Percentiles rank a stretch among this genome's conserved stretches.
Conservation (phyloP, 2,329 filamentous ascomycete species). For the Aspergillus sp. region DNA sequence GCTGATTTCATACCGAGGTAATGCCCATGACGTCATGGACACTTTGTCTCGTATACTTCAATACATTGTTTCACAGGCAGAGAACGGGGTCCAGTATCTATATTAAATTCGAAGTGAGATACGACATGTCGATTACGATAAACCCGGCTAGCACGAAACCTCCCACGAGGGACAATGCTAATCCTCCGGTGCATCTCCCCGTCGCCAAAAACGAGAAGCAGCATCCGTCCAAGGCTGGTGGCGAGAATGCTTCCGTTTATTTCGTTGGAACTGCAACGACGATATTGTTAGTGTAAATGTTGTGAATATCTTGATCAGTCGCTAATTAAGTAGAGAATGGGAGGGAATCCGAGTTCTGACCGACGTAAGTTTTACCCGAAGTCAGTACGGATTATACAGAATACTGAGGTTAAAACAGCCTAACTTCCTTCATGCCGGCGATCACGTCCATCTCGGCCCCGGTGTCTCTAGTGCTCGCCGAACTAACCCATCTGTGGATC, state of each 20-base stretch:
- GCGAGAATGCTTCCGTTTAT: conserved; percentile 31
- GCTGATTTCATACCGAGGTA: too few species aligned
- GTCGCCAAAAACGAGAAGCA: conserved; percentile 40
- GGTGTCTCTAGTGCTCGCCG: conserved; percentile 50
- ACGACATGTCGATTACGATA: not conserved
- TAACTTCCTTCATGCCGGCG: conserved; percentile 60
- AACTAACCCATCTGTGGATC: conserved; percentile 55
- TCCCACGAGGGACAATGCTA: not conserved
- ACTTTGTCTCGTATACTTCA: too few species aligned
- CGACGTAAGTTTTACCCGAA: conserved; percentile 19
- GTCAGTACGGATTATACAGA: not conserved
- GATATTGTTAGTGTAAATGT: conserved; percentile 20
- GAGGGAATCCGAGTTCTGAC: conserved; percentile 35
- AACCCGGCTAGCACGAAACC: not conserved
- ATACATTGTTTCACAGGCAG: too few species aligned
- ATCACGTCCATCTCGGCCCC: conserved; percentile 61
- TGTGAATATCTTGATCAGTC: not conserved
- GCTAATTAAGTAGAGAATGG: conserved; percentile 29
- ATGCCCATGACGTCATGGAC: too few species aligned
- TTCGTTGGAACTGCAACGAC: conserved; percentile 37
- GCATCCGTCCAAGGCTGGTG: conserved; percentile 31
- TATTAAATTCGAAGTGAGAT: too few species aligned
- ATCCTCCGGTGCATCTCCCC: conserved; percentile 26
- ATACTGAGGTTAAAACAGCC: conserved; percentile 30
- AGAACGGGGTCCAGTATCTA: too few species aligned